Conservation (phyloP, 2,329 filamentous ascomycete species). For the Botrytis deweyae region DNA sequence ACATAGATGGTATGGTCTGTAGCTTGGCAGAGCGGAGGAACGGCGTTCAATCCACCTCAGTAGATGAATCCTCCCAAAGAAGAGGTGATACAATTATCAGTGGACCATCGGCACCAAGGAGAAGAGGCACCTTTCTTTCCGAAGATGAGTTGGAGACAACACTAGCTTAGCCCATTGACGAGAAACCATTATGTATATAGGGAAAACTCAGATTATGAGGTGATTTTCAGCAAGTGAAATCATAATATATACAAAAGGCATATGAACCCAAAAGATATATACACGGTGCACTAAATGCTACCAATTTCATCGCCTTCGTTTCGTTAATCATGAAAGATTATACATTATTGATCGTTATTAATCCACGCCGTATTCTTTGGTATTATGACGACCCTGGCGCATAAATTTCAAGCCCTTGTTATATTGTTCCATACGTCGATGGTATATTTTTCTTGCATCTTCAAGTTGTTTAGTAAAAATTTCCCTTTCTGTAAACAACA, state of each 20-base stretch:
- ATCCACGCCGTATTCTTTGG: not conserved
- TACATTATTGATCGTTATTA: not conserved
- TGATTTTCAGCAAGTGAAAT: not conserved
- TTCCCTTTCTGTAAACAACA: not conserved
- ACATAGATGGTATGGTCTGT: conserved; percentile 4
- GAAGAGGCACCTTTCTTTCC: not conserved
- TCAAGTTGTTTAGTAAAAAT: not conserved
- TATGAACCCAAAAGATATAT: not conserved
- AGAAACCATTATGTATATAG: not conserved
- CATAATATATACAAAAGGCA: not conserved
- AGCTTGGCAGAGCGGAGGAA: not conserved
- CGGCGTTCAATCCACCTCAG: not conserved
- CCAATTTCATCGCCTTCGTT: not conserved
- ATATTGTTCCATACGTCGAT: not conserved
- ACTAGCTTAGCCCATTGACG: not conserved
- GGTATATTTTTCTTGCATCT: not conserved
- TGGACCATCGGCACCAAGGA: not conserved
- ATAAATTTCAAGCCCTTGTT: not conserved
- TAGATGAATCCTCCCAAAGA: not conserved
- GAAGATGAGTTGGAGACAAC: not conserved
- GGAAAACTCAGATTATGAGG: not conserved
- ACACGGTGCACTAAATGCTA: not conserved
- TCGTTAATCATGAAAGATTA: not conserved
- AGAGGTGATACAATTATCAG: not conserved
- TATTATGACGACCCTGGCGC: not conserved